A percentile compares a stretch with the other conserved stretches of the same genome.
Evolutionary conservation across 129 eudicot genomes (phyloP).

Genomic region (Artemisia annua): DNA sequence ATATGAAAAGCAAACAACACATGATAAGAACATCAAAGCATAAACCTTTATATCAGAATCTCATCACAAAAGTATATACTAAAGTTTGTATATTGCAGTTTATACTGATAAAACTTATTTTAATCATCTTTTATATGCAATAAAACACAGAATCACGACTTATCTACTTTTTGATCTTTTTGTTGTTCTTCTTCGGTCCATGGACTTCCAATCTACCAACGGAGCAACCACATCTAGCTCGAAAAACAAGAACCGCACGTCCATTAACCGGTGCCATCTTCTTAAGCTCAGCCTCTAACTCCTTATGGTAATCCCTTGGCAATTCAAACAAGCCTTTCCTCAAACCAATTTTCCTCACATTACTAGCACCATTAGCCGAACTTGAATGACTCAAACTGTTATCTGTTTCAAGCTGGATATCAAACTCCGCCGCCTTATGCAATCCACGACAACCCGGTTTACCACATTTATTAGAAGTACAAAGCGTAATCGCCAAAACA

Average conservation of each 20-base stretch:
- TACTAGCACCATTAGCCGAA: conserved; percentile 24
- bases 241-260: conserved; percentile 71
- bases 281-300: conserved; percentile 86
- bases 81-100: conserved; percentile 31
- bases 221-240: conserved; percentile 88
- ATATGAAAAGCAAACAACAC: conserved; percentile 26
- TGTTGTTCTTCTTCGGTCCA: conserved; percentile 57
- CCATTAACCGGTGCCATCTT: conserved; percentile 93
- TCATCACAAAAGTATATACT: conserved; percentile 40
- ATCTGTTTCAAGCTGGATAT: conserved; percentile 51
- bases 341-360: conserved; percentile 37
- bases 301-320: conserved; percentile 78
- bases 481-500: conserved; percentile 42
- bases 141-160: conserved; percentile 23
- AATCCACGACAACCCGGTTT: conserved; percentile 70
- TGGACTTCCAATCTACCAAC: conserved; percentile 84
- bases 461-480: conserved; percentile 56
- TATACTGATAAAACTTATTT: conserved; percentile 33
- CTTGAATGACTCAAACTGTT: conserved; percentile 45
- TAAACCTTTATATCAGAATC: conserved; percentile 33
- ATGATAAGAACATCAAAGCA: conserved; percentile 36
- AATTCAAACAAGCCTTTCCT: conserved; percentile 72
- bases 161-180: conserved; percentile 69
- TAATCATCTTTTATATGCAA: conserved; percentile 30
- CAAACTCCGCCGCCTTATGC: conserved; percentile 62